Evolutionary conservation across 257 asterid species (phyloP), one percentile per base, ranked within the genome.

Genomic region (Asclepias syriaca): DNA sequence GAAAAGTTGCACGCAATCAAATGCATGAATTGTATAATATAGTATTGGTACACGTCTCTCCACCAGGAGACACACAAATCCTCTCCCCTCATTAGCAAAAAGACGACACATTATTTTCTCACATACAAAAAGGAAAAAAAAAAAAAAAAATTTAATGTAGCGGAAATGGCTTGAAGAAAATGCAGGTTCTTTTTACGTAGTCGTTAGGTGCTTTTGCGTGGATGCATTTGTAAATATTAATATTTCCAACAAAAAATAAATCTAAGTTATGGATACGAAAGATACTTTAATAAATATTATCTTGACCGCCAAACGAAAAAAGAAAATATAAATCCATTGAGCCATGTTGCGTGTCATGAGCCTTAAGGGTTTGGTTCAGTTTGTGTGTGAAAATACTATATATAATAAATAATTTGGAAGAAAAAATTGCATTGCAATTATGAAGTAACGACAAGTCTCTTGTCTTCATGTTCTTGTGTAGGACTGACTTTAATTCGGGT

Each of bases 61-160:
- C 49, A 22, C 3, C 6, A 22, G 78, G 70, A 68, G 74, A 68
- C 78, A 75, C 11, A 40, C 55, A 58, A 74, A 74, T 74, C 78
- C 32, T 46, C 53, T 3, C 21, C 64, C 19, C 32, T 57, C 66
- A 32, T 22, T 75, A 39, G 48, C 63, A 68, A 75, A 58, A 75
- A 27, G 78, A 75, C 78, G 48, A 68, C 3, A 5, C 72, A 39
- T 19, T 58, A 43, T 68, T 59, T 68, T 43, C 74, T 27, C 4
- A n/a, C 78, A 8, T n/a, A 14, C 45, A 32, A 16, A 18, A 14
- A 40, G 12, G 19, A 65, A 39, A 19, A 15, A 32, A 53, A 15
- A 22, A 37, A 0, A 32, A 32, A 0, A 24, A 24, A 24, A 0
- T 32, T 65, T 65, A 43, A 43, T 45, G 51, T 10, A 16, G 48